A percentile compares a stretch with the other conserved stretches of the same genome.
Conservation (phyloP, 805 yeast species). For the Kuraishia piskuri region DNA sequence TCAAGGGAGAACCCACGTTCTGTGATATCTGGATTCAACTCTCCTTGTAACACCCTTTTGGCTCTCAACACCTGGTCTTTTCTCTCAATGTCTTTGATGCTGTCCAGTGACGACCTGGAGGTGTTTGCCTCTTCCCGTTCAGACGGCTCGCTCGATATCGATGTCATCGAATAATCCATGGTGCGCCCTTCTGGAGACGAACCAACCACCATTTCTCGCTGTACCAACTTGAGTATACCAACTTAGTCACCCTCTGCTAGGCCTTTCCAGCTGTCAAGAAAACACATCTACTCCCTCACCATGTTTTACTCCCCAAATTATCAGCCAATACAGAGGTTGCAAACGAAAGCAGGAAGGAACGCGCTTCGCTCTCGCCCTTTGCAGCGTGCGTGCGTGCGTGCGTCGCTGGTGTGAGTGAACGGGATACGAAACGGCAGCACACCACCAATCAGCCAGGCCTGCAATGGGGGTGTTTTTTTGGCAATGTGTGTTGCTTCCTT, state of each 20-base stretch:
- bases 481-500: too few species aligned
- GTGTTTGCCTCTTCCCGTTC: not conserved
- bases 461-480: too few species aligned
- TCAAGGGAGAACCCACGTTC: not conserved
- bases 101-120: not conserved
- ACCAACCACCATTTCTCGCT: not conserved
- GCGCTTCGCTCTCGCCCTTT: not conserved
- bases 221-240: not conserved
- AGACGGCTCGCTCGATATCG: not conserved
- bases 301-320: too few species aligned
- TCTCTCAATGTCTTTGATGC: not conserved
- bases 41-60: not conserved
- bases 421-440: not conserved
- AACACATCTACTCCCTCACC: not conserved
- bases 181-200: not conserved
- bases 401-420: not conserved
- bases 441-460: not conserved
- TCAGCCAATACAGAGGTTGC: not conserved
- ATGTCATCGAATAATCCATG: not conserved
- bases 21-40: not conserved
- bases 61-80: not conserved
- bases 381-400: not conserved
- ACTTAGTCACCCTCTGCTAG: not conserved
- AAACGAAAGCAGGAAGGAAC: not conserved
- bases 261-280: not conserved